Evolutionary conservation across 2,329 filamentous ascomycete species (phyloP).

Genomic region (Fusarium begoniae): DNA sequence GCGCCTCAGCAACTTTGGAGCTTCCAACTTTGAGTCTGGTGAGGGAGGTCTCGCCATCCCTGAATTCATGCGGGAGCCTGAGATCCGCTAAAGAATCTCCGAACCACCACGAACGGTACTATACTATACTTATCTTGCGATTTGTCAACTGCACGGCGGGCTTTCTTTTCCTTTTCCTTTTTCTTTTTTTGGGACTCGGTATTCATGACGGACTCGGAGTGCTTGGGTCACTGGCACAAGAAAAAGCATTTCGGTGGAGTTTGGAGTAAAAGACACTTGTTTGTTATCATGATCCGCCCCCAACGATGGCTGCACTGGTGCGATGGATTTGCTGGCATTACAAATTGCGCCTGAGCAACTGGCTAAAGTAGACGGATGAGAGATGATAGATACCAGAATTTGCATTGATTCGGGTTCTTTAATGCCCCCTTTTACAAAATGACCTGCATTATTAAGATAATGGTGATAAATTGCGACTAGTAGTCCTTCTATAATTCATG

Average conservation of each 20-base stretch:
- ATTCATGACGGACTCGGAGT: not conserved
- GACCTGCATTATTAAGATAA: not conserved
- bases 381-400: conserved; percentile 20
- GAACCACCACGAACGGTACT: not conserved
- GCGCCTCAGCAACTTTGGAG: conserved; percentile 44
- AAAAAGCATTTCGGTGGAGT: conserved; percentile 2
- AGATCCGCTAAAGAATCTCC: conserved; percentile 48
- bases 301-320: not conserved
- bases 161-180: not conserved
- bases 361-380: conserved; percentile 24
- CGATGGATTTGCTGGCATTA: not conserved
- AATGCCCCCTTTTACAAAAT: not conserved
- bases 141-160: not conserved
- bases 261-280: conserved; percentile 18
- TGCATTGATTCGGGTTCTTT: not conserved
- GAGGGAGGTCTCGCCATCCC: conserved; percentile 50
- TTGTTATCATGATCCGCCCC: conserved; percentile 13
- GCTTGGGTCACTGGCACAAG: not conserved
- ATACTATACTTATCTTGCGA: not conserved
- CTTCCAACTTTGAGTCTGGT: conserved; percentile 45
- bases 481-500: conserved; percentile 1
- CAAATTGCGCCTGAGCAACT: not conserved
- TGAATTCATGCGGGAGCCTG: conserved; percentile 55
- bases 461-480: conserved; percentile 1
- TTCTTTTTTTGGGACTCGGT: not conserved